A percentile compares a stretch with the other conserved stretches of the same genome.
Evolutionary conservation across 768 basidiomycete genomes (phyloP).

Genomic region (Pleurotus eryngii): DNA sequence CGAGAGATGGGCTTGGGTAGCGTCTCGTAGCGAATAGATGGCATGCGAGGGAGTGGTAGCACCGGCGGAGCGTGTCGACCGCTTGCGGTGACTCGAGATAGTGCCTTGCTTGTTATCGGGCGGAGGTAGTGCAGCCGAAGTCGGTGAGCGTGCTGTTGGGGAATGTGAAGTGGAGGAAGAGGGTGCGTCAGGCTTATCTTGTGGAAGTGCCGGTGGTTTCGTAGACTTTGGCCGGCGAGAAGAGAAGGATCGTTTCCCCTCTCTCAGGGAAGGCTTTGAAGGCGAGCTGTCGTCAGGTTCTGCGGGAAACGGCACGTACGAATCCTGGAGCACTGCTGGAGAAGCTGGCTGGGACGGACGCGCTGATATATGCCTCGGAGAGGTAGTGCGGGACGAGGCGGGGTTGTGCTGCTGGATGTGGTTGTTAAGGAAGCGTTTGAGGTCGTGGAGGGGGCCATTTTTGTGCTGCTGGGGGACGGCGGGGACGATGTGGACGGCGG

Average conservation of each 20-base stretch:
- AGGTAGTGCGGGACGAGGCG: slow-evolving; percentile 10
- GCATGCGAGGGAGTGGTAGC: slow-evolving; percentile 24
- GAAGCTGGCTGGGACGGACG: neutral
- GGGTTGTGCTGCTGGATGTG: slow-evolving; percentile 49
- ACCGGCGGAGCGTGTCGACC: slow-evolving; percentile 19
- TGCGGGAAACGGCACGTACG: slow-evolving; percentile 2
- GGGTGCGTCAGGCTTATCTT: slow-evolving; percentile 43
- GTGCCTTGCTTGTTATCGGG: slow-evolving; percentile 8
- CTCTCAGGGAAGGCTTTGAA: slow-evolving; percentile 7
- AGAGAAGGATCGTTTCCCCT: slow-evolving; percentile 22
- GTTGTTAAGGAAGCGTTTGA: slow-evolving; percentile 77
- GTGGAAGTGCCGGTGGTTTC: slow-evolving; percentile 16
- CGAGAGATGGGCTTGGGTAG: slow-evolving; percentile 86
- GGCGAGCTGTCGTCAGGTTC: neutral
- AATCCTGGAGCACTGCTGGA: neutral
- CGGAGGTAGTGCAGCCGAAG: slow-evolving; percentile 13
- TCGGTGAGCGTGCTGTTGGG: slow-evolving; percentile 20
- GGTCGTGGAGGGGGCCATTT: slow-evolving; percentile 43
- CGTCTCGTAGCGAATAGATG: slow-evolving; percentile 67
- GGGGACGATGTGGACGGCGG: slow-evolving; percentile 44
- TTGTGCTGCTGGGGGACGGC: slow-evolving; percentile 59
- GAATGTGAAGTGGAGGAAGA: slow-evolving; percentile 29
- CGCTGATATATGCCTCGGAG: slow-evolving; percentile 1
- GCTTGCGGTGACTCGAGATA: slow-evolving; percentile 16
- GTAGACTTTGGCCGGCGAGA: slow-evolving; percentile 25